Evolutionary conservation across 2,329 filamentous ascomycete genomes (phyloP).

Genomic region (Ophiostoma australiae): DNA sequence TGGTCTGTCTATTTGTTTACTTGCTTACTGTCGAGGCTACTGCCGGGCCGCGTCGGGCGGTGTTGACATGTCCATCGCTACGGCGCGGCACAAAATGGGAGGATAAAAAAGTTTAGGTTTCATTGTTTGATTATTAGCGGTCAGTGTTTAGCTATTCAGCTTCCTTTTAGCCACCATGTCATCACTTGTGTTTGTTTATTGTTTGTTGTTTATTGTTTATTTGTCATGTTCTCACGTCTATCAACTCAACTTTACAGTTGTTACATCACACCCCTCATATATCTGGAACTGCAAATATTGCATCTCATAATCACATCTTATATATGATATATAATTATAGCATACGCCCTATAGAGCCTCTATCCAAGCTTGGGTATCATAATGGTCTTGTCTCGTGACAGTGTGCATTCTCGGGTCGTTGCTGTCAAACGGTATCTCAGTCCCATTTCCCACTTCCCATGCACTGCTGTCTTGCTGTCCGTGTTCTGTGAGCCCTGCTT

Average conservation of each 20-base stretch:
- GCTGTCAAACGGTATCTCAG: neutral
- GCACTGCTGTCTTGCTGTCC: neutral
- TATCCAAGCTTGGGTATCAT: constrained; percentile 21
- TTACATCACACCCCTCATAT: no score
- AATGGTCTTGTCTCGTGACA: constrained; percentile 1
- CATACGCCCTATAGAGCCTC: neutral
- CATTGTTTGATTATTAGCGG: neutral
- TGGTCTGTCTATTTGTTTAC: neutral
- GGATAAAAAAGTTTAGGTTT: constrained; percentile 17
- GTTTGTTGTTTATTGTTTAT: neutral
- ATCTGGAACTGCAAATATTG: no score
- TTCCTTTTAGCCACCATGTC: neutral
- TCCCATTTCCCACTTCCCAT: neutral
- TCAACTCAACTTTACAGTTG: neutral
- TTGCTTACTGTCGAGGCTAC: neutral
- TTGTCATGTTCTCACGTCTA: no score
- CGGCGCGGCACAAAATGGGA: neutral
- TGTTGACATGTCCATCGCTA: neutral
- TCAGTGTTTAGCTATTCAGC: constrained; percentile 10
- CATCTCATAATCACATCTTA: neutral
- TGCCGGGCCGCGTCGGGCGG: neutral
- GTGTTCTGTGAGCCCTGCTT: neutral
- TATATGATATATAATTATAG: neutral
- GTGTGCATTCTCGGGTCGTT: constrained; percentile 3
- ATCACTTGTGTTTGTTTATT: neutral